Evolutionary conservation across 306 rosid genomes (phyloP).

Genomic region (Notholithocarpus densiflorus): DNA sequence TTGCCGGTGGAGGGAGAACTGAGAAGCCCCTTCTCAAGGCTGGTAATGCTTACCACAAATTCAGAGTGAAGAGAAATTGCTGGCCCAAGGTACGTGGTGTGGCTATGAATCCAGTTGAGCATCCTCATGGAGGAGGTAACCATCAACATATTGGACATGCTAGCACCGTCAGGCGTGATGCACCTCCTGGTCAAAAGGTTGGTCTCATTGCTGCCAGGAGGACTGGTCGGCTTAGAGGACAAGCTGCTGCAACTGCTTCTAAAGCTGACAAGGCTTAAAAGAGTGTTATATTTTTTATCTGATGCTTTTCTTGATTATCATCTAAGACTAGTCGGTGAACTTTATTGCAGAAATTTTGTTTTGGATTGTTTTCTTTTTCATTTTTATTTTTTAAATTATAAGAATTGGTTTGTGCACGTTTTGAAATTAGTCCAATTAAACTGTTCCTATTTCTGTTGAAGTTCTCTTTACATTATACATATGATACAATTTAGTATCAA

Average conservation of each 20-base stretch:
- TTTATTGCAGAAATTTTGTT: not conserved
- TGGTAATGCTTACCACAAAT: constrained; percentile 49
- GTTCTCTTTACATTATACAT: no score
- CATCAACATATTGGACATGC: constrained; percentile 53
- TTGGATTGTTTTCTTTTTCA: not conserved
- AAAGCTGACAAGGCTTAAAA: constrained; percentile 30
- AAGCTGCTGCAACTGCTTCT: constrained; percentile 43
- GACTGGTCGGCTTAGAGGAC: constrained; percentile 49
- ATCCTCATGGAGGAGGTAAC: constrained; percentile 54
- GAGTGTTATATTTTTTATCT: not conserved
- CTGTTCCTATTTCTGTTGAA: no score
- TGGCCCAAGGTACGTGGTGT: constrained; percentile 56
- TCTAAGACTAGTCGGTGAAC: not conserved
- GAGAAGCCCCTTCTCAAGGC: constrained; percentile 50
- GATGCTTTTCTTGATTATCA: not conserved
- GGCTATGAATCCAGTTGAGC: constrained; percentile 54
- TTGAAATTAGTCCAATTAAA: not conserved
- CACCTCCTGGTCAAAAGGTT: constrained; percentile 50
- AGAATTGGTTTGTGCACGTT: not conserved
- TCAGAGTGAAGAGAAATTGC: constrained; percentile 51
- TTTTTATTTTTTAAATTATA: not conserved
- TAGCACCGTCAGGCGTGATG: constrained; percentile 45
- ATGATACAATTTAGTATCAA: no score
- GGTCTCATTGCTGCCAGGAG: constrained; percentile 50
- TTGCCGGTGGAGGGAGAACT: constrained; percentile 47